Conservation (phyloP, 192 early-diverging fungal species). For the Diversispora epigaea region DNA sequence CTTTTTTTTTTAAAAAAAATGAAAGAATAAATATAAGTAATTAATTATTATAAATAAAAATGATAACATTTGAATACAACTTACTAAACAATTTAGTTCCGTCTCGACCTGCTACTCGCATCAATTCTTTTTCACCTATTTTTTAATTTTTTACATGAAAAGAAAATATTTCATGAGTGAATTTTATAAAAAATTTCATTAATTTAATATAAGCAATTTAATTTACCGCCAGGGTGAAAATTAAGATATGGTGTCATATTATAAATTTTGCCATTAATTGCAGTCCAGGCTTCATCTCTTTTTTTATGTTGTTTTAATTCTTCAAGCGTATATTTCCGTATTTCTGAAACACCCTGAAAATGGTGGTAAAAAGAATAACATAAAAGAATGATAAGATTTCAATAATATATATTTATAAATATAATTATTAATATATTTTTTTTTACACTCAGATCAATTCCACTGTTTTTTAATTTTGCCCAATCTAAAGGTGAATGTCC, state of each 20-base stretch:
- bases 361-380: background rate
- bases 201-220: background rate
- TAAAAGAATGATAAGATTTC: too few species aligned
- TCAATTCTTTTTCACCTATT: constrained; percentile 59
- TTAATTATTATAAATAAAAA: background rate
- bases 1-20: constrained; percentile 33
- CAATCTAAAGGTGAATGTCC: constrained; percentile 92
- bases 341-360: constrained; percentile 52
- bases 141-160: background rate
- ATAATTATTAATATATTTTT: background rate
- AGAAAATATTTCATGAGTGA: too few species aligned
- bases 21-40: background rate
- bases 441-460: constrained; percentile 65
- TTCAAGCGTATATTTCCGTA: constrained; percentile 65
- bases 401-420: background rate
- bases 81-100: constrained; percentile 85
- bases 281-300: constrained; percentile 85
- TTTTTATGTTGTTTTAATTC: constrained; percentile 78
- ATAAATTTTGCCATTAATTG: constrained; percentile 87
- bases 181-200: background rate
- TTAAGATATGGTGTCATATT: constrained; percentile 86
- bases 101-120: constrained; percentile 89
- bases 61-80: constrained; percentile 2
- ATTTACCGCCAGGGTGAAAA: constrained; percentile 87
- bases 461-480: constrained; percentile 79